phyloP scores from a whole-genome alignment of 768 basidiomycete genomes.

The Lanmaoa pseudosensibilis region DNA sequence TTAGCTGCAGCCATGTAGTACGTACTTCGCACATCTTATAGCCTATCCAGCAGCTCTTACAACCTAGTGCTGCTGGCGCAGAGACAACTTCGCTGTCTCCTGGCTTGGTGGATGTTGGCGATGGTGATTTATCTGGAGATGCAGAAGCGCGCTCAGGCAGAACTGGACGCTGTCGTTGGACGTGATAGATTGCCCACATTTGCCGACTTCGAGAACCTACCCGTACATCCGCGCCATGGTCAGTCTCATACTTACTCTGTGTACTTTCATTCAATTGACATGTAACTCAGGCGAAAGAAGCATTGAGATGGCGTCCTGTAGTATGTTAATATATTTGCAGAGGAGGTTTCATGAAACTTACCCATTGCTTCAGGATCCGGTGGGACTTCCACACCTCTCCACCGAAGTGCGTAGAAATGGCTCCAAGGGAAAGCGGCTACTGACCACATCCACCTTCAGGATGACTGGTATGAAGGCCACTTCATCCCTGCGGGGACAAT shows the following conservation, averaged over 20 bases:
- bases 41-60: neutral
- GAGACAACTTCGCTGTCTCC: slow-evolving; percentile 1
- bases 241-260: neutral
- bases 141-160: slow-evolving; percentile 25
- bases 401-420: neutral
- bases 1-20: slow-evolving; percentile 16
- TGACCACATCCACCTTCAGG: slow-evolving; percentile 8
- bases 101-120: slow-evolving; percentile 24
- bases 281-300: slow-evolving; percentile 3
- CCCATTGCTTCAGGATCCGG: neutral
- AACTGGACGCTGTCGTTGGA: slow-evolving; percentile 29
- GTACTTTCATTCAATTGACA: neutral
- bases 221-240: slow-evolving; percentile 10
- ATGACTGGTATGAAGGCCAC: slow-evolving; percentile 25
- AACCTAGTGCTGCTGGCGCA: slow-evolving; percentile 5
- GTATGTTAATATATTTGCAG: neutral
- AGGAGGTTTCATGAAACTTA: neutral
- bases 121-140: slow-evolving; percentile 29
- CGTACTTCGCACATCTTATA: neutral
- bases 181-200: slow-evolving; percentile 18
- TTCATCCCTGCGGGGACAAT: slow-evolving; percentile 24
- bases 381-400: slow-evolving; percentile 7
- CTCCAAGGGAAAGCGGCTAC: neutral
- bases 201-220: slow-evolving; percentile 4
- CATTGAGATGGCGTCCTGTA: slow-evolving; percentile 9